These are phyloP conservation scores for Elymus sibiricus DNA, from an alignment of 176 grass and related monocot genomes.

Conservation along the genomic window DNA sequence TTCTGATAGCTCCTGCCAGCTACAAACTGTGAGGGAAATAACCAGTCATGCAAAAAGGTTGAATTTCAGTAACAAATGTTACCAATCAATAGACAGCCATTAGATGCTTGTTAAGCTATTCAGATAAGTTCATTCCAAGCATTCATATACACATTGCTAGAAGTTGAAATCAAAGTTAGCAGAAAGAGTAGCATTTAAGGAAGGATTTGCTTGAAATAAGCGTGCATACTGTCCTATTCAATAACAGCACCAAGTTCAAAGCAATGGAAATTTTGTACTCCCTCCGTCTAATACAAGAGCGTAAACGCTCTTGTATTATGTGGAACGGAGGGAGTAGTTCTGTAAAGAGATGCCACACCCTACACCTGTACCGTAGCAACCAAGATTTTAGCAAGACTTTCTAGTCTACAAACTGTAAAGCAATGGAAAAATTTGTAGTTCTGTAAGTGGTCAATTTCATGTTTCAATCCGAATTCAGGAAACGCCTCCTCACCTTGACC, in stretches of 20 bases:
- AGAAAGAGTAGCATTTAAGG: not conserved
- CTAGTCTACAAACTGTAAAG: too few relatives aligned
- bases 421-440: too few relatives aligned
- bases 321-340: too few relatives aligned
- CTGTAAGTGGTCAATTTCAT: too few relatives aligned
- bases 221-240: not conserved
- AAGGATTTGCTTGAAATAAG: not conserved
- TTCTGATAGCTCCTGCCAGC: not conserved
- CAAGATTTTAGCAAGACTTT: not conserved
- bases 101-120: too few relatives aligned
- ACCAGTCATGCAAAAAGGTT: not conserved
- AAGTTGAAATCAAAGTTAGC: not conserved
- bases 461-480: not conserved
- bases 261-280: too few relatives aligned
- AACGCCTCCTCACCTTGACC: slow-evolving; percentile 39
- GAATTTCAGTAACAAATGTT: not conserved
- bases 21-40: not conserved
- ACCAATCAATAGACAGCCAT: not conserved
- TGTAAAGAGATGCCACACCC: not conserved
- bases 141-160: not conserved
- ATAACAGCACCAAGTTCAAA: not conserved
- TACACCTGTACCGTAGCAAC: not conserved
- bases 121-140: not conserved
- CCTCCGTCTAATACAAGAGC: too few relatives aligned
- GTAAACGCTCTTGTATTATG: too few relatives aligned